Base-by-base conservation (phyloP, 75 land plant species). In the Pseudotsuga menziesii region DNA sequence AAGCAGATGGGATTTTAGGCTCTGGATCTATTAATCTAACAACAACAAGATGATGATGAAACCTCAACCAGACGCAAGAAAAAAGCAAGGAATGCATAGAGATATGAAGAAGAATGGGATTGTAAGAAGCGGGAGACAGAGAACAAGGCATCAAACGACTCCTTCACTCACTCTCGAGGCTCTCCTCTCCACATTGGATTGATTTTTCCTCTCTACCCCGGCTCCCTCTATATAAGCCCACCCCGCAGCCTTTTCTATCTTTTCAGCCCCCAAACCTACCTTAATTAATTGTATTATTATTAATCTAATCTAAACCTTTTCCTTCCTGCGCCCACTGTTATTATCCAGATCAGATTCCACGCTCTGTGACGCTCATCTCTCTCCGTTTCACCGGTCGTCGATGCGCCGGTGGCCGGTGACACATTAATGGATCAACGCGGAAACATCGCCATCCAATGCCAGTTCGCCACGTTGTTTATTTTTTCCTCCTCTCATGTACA, bases 91-190 rank as follows among this genome's bases (percentile, higher is more conserved):
- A 60, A 20, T 23, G 61, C 61, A 20, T 48, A 48, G 54, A 60
- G 61, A 19, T 60, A 60, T 5, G 61, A 20, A 60, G 74, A 73
- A 67, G 74, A 73, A 73, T 12, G 56, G 74, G 74, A 73, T 54
- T 23, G 74, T 55, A 73, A 55, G 57, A 73, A 73, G 74, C 57
- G 74, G 74, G 74, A 73, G 74, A 44, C 74, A 73, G 74, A 73
- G 74, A 73, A 73, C 56, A 22, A 54, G 74, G 74, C 56, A 55
- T n/a, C 5, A 22, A 54, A 52, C 3, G 32, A 13, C 61, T 11
- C 19, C 13, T 44, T 54, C 74, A 55, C 74, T 73, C 74, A 44
- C 74, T 22, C 74, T 60, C 61, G 11, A 48, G 54, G 54, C 54
- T 60, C 61, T 60, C 61, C 61, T 60, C 61, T 60, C 61, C 61